phyloP scores from a whole-genome alignment of 257 asterid species.

The Leptodermis oblonga region DNA sequence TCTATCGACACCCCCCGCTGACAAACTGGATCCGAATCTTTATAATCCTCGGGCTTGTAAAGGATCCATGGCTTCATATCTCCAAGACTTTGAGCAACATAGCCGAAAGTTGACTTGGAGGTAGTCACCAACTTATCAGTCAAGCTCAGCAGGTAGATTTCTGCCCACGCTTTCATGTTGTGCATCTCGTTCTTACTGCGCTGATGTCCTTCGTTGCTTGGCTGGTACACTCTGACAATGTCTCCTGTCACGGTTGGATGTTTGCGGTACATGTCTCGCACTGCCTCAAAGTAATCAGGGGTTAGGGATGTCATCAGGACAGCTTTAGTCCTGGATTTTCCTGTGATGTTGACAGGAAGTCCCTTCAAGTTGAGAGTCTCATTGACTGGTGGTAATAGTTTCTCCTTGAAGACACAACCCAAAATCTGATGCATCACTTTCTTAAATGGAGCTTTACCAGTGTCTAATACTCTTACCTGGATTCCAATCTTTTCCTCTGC shows the following conservation, averaged over 20 bases:
- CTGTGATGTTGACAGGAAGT: neutral
- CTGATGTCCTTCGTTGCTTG: constrained; percentile 61
- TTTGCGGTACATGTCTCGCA: constrained; percentile 56
- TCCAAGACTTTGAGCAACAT: constrained; percentile 82
- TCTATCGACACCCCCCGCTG: constrained; percentile 50
- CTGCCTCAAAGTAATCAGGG: constrained; percentile 47
- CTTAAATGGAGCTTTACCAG: constrained; percentile 28
- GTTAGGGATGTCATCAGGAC: constrained; percentile 59
- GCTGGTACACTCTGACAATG: constrained; percentile 49
- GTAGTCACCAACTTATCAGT: constrained; percentile 71
- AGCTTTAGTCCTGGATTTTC: constrained; percentile 14
- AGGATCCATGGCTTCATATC: constrained; percentile 77
- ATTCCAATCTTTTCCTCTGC: constrained; percentile 60
- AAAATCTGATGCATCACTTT: constrained; percentile 52
- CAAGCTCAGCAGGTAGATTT: constrained; percentile 65
- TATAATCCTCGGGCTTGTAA: constrained; percentile 44
- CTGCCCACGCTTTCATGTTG: constrained; percentile 66
- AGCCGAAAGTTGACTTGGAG: constrained; percentile 79
- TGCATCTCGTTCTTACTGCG: constrained; percentile 46
- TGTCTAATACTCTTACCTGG: constrained; percentile 56
- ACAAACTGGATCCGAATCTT: constrained; percentile 52
- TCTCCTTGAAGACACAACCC: constrained; percentile 51
- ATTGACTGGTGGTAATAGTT: constrained; percentile 41
- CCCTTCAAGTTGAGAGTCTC: constrained; percentile 19
- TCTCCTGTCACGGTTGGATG: constrained; percentile 60